A percentile compares a stretch with the other conserved stretches of the same genome.
Conservation (phyloP, 345 rosid genomes). For the Eucalyptus cloeziana region DNA sequence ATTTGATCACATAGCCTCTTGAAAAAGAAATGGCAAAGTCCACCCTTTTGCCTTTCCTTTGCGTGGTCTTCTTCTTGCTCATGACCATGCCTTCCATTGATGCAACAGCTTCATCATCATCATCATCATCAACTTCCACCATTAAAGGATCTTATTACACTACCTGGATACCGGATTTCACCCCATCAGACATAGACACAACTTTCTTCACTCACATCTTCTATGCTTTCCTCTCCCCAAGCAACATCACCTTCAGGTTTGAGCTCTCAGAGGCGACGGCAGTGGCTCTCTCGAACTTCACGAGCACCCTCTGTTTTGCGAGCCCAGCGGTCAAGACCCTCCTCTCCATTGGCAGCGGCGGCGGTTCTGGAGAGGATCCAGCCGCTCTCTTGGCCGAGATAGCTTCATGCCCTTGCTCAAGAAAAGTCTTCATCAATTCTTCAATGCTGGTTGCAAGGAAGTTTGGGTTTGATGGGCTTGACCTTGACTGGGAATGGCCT, state of each 20-base stretch:
- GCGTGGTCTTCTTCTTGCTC: not conserved
- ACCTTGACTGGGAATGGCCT: constrained; percentile 60
- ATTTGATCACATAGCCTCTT: not conserved
- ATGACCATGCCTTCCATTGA: not conserved
- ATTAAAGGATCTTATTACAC: constrained; percentile 46
- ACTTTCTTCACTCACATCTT: constrained; percentile 37
- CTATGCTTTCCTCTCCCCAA: constrained; percentile 48
- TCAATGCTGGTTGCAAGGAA: constrained; percentile 25
- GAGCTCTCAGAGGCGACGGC: constrained; percentile 2
- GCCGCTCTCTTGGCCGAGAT: constrained; percentile 6
- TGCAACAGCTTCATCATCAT: constrained; percentile 1
- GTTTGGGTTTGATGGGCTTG: constrained; percentile 42
- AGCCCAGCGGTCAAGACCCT: constrained; percentile 30
- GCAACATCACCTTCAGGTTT: constrained; percentile 13
- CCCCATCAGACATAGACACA: constrained; percentile 37
- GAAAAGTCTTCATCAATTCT: constrained; percentile 25
- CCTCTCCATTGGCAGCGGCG: constrained; percentile 14
- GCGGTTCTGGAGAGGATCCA: constrained; percentile 8
- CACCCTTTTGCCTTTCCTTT: not conserved
- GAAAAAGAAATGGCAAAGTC: not conserved
- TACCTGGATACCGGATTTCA: constrained; percentile 14
- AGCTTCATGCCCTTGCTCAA: constrained; percentile 12
- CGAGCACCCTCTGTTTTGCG: constrained; percentile 24
- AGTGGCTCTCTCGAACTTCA: constrained; percentile 16
- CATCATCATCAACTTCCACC: not conserved